Percentiles rank a stretch among this genome's conserved stretches.
Conservation (phyloP, 371 early-diverging fungal genomes). For the Encephalitozoon cuniculi region DNA sequence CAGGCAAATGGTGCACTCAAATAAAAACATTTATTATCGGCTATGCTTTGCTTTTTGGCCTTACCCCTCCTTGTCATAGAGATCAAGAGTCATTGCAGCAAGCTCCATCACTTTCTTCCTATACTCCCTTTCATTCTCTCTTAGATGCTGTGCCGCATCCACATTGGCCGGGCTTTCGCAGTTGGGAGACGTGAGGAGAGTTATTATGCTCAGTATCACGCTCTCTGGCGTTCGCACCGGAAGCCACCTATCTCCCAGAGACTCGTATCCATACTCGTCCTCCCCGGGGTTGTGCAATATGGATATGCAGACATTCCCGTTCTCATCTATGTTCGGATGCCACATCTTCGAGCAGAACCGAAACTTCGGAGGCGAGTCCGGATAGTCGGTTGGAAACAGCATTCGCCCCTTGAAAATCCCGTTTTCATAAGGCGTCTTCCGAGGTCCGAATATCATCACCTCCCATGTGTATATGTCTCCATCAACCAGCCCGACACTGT, state of each 20-base stretch:
- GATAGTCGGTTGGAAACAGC: conserved; percentile 72
- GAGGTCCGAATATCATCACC: conserved; percentile 85
- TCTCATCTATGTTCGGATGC: conserved; percentile 78
- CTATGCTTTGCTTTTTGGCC: neutral
- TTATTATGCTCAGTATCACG: conserved; percentile 60
- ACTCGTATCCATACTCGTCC: conserved; percentile 82
- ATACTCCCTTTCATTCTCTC: conserved; percentile 65
- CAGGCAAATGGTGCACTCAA: neutral
- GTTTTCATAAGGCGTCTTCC: conserved; percentile 89
- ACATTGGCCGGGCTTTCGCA: conserved; percentile 62
- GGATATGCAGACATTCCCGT: conserved; percentile 62
- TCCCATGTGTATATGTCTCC: conserved; percentile 72
- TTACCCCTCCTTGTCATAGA: neutral
- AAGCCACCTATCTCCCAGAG: conserved; percentile 77
- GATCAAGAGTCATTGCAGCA: conserved; percentile 67
- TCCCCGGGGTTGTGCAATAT: conserved; percentile 63
- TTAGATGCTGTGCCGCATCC: conserved; percentile 61
- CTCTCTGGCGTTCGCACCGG: conserved; percentile 71
- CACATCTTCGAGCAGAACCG: conserved; percentile 75
- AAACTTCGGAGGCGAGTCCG: conserved; percentile 73
- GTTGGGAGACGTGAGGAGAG: conserved; percentile 62
- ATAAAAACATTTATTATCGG: neutral
- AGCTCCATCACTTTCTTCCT: conserved; percentile 68
- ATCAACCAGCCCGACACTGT: conserved; percentile 60
- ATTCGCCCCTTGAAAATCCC: conserved; percentile 77